Base-by-base conservation (phyloP, 495 filamentous ascomycete species). In the Penicillium waksmanii region DNA sequence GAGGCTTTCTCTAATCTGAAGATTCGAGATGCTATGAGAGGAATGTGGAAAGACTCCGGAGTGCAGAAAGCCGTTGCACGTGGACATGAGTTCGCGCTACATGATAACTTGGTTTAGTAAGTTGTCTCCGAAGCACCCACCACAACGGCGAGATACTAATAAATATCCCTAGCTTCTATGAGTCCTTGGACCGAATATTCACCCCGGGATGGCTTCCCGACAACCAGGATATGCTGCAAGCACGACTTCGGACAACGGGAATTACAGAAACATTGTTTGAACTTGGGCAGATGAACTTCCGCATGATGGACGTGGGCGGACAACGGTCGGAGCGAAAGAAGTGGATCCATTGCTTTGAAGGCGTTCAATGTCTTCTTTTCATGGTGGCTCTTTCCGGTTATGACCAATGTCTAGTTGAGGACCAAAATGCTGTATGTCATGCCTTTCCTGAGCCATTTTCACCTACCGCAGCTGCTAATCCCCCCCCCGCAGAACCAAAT, bases 271-370 rank as follows among this genome's bases (percentile, higher is more conserved):
- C 95, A 1, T 80, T 96, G 58, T 98, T 98, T 76, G 93, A 97
- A 72, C 82, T 98, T 21, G 93, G 94, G 27, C 86, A 93, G 62
- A 85, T 98, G 72, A 97, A 94, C 63, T 98, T 97, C 74, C 87
- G 93, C 52, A 98, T 98, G 95, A 97, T 98, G 79, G 95, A 98
- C 68, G 95, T 98, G 58, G 95, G 95, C 66, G 95, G 95, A 53
- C 95, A 98, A 74, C 82, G 95, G 64, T 98, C 96, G 21, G 95
- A 98, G 66, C 89, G 95, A 53, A 98, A 98, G 84, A 98, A 98
- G 76, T 98, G 95, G 95, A 97, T 98, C 63, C 95, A 98, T 70
- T 97, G 95, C 76, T 98, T 98, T 72, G 95, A 98, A 69, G 96
- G 96, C 66, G 95, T 98, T 61, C 93, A 92, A 56, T 90, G 89